Evolutionary conservation across 2,329 filamentous ascomycete genomes (phyloP).

Genomic region (Sarocladiaceae sp.): DNA sequence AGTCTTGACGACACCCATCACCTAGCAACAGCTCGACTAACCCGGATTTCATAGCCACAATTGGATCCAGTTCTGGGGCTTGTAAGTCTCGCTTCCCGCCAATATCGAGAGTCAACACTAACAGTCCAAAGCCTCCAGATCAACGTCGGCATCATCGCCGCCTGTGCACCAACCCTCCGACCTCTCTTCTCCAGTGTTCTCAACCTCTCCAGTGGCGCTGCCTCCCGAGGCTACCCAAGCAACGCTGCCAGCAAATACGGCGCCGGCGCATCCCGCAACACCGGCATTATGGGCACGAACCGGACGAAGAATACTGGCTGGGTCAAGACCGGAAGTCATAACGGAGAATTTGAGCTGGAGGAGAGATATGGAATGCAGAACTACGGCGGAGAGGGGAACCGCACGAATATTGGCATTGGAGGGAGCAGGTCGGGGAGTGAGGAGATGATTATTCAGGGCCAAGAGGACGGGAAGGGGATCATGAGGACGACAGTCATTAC

Average conservation of each 20-base stretch:
- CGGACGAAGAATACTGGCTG: conserved; percentile 3
- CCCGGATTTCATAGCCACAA: background rate
- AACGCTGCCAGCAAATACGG: background rate
- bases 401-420: conserved; percentile 2
- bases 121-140: conserved; percentile 12
- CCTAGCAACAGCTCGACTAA: background rate
- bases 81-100: background rate
- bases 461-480: background rate
- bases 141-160: conserved; percentile 19
- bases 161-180: conserved; percentile 18
- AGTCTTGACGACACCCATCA: background rate
- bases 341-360: background rate
- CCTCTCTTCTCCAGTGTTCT: conserved; percentile 7
- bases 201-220: background rate
- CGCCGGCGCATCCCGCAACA: background rate
- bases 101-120: background rate
- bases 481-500: conserved; percentile 2
- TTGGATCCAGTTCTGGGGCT: conserved; percentile 7
- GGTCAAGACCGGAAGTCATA: background rate
- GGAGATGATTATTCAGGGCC: conserved; percentile 1
- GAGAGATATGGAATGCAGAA: conserved; percentile 1
- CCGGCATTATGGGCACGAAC: background rate
- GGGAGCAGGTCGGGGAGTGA: conserved; percentile 1
- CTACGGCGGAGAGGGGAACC: background rate
- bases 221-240: conserved; percentile 2